Evolutionary conservation across 2,329 filamentous ascomycete species (phyloP).

Genomic region (Xylariomycetidae sp.): DNA sequence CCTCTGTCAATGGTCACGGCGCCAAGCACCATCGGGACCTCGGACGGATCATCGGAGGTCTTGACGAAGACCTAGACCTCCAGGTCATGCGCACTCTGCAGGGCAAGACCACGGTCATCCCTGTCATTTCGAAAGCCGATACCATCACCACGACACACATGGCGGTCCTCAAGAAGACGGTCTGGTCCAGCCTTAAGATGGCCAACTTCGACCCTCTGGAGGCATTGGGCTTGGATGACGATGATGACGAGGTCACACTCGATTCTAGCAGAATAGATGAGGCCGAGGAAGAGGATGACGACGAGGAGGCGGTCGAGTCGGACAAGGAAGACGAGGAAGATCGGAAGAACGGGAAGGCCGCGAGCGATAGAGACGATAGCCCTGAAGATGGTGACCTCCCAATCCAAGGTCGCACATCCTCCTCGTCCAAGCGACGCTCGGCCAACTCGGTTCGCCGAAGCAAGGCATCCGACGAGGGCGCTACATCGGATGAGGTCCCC

Average conservation of each 20-base stretch:
- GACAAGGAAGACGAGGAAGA: slow-evolving; percentile 24
- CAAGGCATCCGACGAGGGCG: slow-evolving; percentile 40
- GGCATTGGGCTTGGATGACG: slow-evolving; percentile 75
- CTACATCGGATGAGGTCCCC: slow-evolving; percentile 50
- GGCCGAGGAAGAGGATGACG: slow-evolving; percentile 42
- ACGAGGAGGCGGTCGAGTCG: slow-evolving; percentile 19
- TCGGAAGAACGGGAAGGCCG: slow-evolving; percentile 19
- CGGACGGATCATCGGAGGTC: slow-evolving; percentile 54
- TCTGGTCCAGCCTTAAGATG: slow-evolving; percentile 83
- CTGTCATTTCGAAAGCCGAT: slow-evolving; percentile 93
- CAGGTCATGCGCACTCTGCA: slow-evolving; percentile 84
- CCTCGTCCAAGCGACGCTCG: slow-evolving; percentile 41
- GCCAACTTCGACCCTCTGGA: slow-evolving; percentile 85
- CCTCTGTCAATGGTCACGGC: slow-evolving; percentile 43
- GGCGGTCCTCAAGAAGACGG: slow-evolving; percentile 82
- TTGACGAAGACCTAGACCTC: slow-evolving; percentile 86
- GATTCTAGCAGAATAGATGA: slow-evolving; percentile 51
- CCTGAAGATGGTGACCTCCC: slow-evolving; percentile 34
- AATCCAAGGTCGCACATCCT: slow-evolving; percentile 33
- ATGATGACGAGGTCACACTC: slow-evolving; percentile 55
- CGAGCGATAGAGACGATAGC: slow-evolving; percentile 19
- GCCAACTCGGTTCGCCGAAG: slow-evolving; percentile 40
- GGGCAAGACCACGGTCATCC: slow-evolving; percentile 91
- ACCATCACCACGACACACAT: slow-evolving; percentile 95
- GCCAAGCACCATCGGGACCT: slow-evolving; percentile 45